A percentile compares a stretch with the other conserved stretches of the same genome.
Conservation (phyloP, 2,329 filamentous ascomycete genomes). For the Rhynchosporium agropyri region DNA sequence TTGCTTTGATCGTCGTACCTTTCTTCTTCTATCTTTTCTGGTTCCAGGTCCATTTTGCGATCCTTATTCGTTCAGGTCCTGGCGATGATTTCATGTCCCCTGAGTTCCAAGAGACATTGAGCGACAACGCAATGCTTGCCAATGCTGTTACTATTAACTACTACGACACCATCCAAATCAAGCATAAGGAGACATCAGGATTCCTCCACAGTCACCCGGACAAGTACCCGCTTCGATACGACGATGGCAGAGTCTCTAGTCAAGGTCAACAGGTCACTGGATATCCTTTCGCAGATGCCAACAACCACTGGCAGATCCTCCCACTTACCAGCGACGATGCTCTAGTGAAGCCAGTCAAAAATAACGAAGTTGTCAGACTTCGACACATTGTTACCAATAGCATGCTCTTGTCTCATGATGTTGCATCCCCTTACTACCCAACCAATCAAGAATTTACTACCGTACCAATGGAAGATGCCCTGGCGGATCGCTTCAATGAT, state of each 20-base stretch:
- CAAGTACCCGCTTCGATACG: conserved; percentile 89
- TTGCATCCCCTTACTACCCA: conserved; percentile 92
- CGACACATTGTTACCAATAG: conserved; percentile 85
- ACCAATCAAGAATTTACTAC: conserved; percentile 99
- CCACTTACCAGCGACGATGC: conserved; percentile 65
- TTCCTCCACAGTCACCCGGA: conserved; percentile 94
- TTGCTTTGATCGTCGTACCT: conserved; percentile 85
- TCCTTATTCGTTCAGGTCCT: conserved; percentile 84
- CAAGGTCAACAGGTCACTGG: conserved; percentile 98
- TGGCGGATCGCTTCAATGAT: conserved; percentile 77
- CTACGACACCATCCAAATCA: conserved; percentile 83
- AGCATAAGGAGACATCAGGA: conserved; percentile 96
- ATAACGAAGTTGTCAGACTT: conserved; percentile 84
- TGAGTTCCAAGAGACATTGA: conserved; percentile 95
- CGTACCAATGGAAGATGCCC: conserved; percentile 70
- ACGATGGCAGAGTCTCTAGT: conserved; percentile 95
- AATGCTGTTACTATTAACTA: conserved; percentile 87
- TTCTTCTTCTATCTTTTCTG: conserved; percentile 99
- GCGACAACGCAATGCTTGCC: conserved; percentile 89
- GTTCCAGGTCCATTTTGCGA: conserved; percentile 99
- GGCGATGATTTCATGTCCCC: conserved; percentile 99
- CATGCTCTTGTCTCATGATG: conserved; percentile 89
- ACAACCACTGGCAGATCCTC: conserved; percentile 96
- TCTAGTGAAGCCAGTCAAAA: conserved; percentile 68
- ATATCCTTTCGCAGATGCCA: conserved; percentile 97